phyloP scores from a whole-genome alignment of 805 yeast genomes.

The Suhomyces vadensis region DNA sequence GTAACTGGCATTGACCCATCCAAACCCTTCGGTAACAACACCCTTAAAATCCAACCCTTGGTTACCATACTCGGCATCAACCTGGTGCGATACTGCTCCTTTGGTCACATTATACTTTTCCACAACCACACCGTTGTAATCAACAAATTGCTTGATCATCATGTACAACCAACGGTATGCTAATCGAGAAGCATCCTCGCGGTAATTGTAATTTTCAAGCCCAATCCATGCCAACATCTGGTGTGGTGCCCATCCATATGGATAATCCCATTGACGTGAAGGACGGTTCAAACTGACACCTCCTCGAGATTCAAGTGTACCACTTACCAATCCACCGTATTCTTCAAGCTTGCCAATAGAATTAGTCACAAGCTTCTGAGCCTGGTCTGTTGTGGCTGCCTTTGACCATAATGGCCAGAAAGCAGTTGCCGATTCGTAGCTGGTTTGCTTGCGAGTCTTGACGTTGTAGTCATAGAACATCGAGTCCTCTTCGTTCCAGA shows the following conservation, averaged over 20 bases:
- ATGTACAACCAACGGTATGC: conserved; percentile 86
- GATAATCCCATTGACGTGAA: conserved; percentile 97
- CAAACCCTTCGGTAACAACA: conserved; percentile 94
- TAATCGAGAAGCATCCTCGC: conserved; percentile 63
- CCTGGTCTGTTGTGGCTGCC: conserved; percentile 64
- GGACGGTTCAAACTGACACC: conserved; percentile 68
- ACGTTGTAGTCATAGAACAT: conserved; percentile 85
- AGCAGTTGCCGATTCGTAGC: conserved; percentile 83
- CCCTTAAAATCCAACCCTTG: conserved; percentile 93
- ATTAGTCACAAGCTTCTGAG: conserved; percentile 54
- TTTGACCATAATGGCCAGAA: conserved; percentile 94
- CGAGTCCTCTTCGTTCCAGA: conserved; percentile 82
- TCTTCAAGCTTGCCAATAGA: conserved; percentile 74
- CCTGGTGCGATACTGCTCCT: conserved; percentile 82
- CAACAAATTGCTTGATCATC: conserved; percentile 88
- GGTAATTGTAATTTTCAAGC: conserved; percentile 66
- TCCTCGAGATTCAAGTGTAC: conserved; percentile 76
- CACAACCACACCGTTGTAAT: conserved; percentile 90
- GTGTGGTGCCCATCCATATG: conserved; percentile 98
- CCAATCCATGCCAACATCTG: conserved; percentile 95
- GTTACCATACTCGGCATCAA: conserved; percentile 95
- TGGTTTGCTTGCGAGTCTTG: conserved; percentile 51
- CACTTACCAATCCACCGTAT: conserved; percentile 86
- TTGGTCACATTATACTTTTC: conserved; percentile 92
- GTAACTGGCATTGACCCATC: conserved; percentile 95